A percentile compares a stretch with the other conserved stretches of the same genome.
Conservation (phyloP, 140 eudicot species). For the Eryngium alpinum region DNA sequence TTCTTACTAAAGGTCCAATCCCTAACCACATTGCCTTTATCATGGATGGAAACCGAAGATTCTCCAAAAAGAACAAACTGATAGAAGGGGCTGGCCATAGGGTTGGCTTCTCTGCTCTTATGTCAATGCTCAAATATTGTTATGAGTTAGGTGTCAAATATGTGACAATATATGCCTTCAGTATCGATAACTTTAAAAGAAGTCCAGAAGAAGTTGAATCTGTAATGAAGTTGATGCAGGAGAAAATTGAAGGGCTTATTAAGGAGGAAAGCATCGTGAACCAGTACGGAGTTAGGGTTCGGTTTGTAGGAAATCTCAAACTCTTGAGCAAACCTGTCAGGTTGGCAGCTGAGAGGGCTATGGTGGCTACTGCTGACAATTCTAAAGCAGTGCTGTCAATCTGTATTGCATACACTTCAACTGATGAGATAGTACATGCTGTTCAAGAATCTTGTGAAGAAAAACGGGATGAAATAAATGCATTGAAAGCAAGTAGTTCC, state of each 20-base stretch:
- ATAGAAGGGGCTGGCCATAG: conserved; percentile 60
- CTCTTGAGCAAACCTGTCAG: conserved; percentile 39
- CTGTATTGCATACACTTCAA: conserved; percentile 60
- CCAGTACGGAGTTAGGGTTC: conserved; percentile 45
- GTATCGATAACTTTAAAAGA: conserved; percentile 59
- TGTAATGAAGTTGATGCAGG: conserved; percentile 49
- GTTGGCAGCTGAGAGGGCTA: conserved; percentile 57
- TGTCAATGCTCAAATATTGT: conserved; percentile 50
- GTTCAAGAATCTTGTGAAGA: conserved; percentile 48
- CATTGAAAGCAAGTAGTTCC: conserved; percentile 18
- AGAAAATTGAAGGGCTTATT: conserved; percentile 47
- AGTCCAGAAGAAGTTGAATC: conserved; percentile 58
- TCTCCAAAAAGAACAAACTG: conserved; percentile 41
- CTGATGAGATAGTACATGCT: conserved; percentile 51
- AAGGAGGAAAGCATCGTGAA: conserved; percentile 51
- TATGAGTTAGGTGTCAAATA: conserved; percentile 44
- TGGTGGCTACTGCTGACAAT: conserved; percentile 46
- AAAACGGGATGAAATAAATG: conserved; percentile 27
- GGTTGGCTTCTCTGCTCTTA: conserved; percentile 44
- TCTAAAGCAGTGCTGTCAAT: conserved; percentile 43
- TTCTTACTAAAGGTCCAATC: conserved; percentile 44
- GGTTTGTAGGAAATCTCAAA: conserved; percentile 49
- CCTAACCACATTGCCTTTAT: conserved; percentile 65
- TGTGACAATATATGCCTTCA: conserved; percentile 58
- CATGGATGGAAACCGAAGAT: conserved; percentile 78